These are phyloP conservation scores for Apiotrichum gamsii DNA, from an alignment of 1,284 basidiomycete species.

Conservation along the genomic window DNA sequence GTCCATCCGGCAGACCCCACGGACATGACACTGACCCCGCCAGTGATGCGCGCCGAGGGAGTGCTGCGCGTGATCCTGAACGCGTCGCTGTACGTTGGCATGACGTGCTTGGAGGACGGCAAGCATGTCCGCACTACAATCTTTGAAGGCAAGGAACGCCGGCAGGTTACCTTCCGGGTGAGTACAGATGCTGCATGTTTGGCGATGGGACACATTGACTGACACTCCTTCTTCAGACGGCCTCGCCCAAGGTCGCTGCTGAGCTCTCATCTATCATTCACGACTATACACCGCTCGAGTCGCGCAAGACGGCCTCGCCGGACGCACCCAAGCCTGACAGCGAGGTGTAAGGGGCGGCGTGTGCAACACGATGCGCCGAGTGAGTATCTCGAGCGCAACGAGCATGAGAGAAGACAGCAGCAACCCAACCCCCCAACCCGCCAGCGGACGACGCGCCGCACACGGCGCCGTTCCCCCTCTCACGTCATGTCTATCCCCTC, in stretches of 20 bases:
- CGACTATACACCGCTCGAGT: conserved; percentile 36
- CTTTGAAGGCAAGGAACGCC: conserved; percentile 59
- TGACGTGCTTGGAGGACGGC: conserved; percentile 66
- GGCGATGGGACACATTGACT: background rate
- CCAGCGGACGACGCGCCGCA: too few species aligned
- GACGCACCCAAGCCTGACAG: background rate
- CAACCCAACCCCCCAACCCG: too few species aligned
- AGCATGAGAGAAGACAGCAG: too few species aligned
- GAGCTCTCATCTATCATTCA: conserved; percentile 36
- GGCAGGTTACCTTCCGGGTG: conserved; percentile 72
- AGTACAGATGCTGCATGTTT: conserved; percentile 25
- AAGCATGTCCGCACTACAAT: conserved; percentile 75
- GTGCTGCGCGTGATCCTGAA: conserved; percentile 80
- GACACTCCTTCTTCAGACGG: conserved; percentile 48
- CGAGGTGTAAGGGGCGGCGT: background rate
- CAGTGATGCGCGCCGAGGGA: conserved; percentile 93
- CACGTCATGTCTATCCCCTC: too few species aligned
- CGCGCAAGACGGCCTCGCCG: conserved; percentile 3
- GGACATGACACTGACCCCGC: background rate
- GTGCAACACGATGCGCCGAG: too few species aligned
- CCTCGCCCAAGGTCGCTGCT: conserved; percentile 57
- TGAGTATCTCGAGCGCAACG: too few species aligned
- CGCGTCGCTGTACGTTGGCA: conserved; percentile 75
- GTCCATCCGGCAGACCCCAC: conserved; percentile 1
- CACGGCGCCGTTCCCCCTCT: too few species aligned